phyloP scores from a whole-genome alignment of 164 flowering plant species.

The Paratinospora sagittata region DNA sequence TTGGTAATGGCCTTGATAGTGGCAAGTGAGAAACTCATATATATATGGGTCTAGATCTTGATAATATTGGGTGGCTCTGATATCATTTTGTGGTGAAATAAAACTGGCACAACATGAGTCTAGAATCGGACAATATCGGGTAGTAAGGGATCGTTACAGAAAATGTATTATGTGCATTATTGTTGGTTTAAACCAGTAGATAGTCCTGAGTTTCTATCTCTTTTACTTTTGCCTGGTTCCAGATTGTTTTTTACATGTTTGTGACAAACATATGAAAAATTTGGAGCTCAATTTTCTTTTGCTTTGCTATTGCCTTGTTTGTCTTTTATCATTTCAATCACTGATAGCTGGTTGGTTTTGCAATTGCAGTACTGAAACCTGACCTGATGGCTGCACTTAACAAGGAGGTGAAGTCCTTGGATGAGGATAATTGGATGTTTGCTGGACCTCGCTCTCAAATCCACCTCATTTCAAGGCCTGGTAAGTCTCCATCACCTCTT shows the following conservation, averaged over 20 bases:
- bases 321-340: not conserved
- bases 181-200: not conserved
- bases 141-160: no score
- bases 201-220: not conserved
- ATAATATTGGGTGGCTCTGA: no score
- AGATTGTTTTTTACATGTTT: not conserved
- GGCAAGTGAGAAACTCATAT: no score
- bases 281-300: not conserved
- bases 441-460: conserved; percentile 87
- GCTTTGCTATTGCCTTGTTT: not conserved
- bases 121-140: no score
- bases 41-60: no score
- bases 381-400: conserved; percentile 68
- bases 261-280: not conserved
- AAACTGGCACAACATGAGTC: no score
- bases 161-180: no score
- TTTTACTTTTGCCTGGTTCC: no score
- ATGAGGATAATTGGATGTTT: conserved; percentile 91
- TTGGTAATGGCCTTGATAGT: no score
- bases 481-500: conserved; percentile 25
- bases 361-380: conserved; percentile 51
- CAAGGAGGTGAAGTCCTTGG: conserved; percentile 82
- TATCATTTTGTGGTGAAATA: no score
- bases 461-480: conserved; percentile 60
- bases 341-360: not conserved